phyloP scores from a whole-genome alignment of 495 filamentous ascomycete genomes.

The Collariella sp. region DNA sequence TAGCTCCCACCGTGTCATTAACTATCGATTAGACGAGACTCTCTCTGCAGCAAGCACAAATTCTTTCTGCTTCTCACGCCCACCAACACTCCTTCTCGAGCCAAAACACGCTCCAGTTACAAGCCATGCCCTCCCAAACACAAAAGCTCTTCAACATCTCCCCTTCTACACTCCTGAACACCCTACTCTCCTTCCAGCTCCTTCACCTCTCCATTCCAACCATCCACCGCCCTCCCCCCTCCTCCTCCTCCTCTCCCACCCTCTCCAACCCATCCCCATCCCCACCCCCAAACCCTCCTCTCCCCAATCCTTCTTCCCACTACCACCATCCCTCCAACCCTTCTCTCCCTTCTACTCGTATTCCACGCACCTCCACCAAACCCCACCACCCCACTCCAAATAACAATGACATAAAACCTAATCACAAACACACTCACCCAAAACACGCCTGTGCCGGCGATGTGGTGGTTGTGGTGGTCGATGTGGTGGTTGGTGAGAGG shows the following conservation, averaged over 20 bases:
- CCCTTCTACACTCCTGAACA: too few species aligned
- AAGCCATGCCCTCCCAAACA: too few species aligned
- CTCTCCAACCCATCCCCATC: neutral
- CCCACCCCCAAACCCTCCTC: neutral
- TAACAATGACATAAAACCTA: neutral
- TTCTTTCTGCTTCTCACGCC: too few species aligned
- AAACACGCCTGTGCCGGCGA: neutral
- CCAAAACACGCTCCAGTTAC: too few species aligned
- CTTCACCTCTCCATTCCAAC: neutral
- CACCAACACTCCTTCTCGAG: too few species aligned
- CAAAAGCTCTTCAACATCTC: too few species aligned
- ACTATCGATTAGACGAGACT: too few species aligned
- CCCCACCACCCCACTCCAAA: neutral
- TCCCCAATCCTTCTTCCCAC: neutral
- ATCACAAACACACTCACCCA: neutral
- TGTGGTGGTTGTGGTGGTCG: neutral
- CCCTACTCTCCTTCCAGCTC: neutral
- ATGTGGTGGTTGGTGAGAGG: neutral
- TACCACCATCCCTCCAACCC: neutral
- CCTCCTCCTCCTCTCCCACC: too few species aligned
- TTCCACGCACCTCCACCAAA: neutral
- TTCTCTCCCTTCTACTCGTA: neutral
- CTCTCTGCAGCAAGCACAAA: too few species aligned
- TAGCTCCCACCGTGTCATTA: too few species aligned
- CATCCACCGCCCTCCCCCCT: too few species aligned